phyloP scores from a whole-genome alignment of 805 yeast species.

The Candida ulmi region DNA sequence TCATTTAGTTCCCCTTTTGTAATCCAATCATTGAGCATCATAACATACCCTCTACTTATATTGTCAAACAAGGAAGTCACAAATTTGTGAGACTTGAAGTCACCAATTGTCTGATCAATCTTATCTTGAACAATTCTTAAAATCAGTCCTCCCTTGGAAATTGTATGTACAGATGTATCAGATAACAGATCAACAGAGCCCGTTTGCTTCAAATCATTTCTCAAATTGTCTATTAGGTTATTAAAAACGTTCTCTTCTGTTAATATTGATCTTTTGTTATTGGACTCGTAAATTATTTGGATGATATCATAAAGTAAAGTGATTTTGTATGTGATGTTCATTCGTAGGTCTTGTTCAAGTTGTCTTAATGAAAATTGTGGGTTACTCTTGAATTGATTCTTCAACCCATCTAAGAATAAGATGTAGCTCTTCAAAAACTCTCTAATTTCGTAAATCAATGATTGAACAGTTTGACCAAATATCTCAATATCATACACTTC shows the following conservation, averaged over 20 bases:
- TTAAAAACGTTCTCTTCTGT: conserved; percentile 31
- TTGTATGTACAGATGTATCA: conserved; percentile 45
- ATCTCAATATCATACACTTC: conserved; percentile 48
- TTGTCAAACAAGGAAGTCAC: conserved; percentile 46
- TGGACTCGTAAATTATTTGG: conserved; percentile 41
- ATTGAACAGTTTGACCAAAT: conserved; percentile 71
- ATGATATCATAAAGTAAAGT: conserved; percentile 55
- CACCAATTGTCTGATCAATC: conserved; percentile 60
- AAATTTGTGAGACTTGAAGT: conserved; percentile 47
- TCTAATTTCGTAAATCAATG: conserved; percentile 59
- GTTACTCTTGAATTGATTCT: conserved; percentile 44
- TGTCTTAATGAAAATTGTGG: conserved; percentile 51
- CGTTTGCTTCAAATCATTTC: conserved; percentile 30
- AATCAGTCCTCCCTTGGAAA: conserved; percentile 76
- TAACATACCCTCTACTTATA: conserved; percentile 58
- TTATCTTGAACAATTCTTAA: conserved; percentile 56
- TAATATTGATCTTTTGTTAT: conserved; percentile 32
- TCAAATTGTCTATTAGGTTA: conserved; percentile 36
- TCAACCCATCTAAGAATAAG: conserved; percentile 37
- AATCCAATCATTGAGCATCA: conserved; percentile 77
- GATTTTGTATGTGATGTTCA: conserved; percentile 34
- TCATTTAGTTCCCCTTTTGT: conserved; percentile 69
- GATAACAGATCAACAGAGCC: conserved; percentile 46
- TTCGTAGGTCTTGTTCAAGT: conserved; percentile 46
- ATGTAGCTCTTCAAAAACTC: conserved; percentile 33